Evolutionary conservation across 78 protist species (phyloP).

Genomic region (Dictyostelium intermedium): DNA sequence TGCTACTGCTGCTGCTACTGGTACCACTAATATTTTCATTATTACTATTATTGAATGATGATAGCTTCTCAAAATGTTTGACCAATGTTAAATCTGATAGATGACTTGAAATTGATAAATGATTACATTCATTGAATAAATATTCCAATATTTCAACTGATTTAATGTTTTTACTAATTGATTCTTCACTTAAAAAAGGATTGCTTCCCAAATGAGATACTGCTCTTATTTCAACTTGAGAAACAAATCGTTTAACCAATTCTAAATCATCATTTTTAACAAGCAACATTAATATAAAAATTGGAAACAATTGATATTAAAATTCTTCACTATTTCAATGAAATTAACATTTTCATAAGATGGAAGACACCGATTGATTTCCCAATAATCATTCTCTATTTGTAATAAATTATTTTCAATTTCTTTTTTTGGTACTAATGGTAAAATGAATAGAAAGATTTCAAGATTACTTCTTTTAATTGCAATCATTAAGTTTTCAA

Average conservation of each 20-base stretch:
- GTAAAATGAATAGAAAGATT: neutral
- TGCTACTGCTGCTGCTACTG: too few species aligned
- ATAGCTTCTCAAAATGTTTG: too few species aligned
- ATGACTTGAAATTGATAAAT: neutral
- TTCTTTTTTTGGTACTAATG: neutral
- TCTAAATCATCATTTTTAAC: neutral
- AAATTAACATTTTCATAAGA: too few species aligned
- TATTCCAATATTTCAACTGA: neutral
- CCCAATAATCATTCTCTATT: too few species aligned
- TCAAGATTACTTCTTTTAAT: neutral
- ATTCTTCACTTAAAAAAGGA: neutral
- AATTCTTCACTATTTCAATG: too few species aligned
- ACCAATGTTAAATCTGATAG: neutral
- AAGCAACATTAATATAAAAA: neutral
- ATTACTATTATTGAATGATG: too few species aligned
- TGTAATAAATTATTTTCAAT: neutral
- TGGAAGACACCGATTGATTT: too few species aligned
- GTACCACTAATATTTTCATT: too few species aligned
- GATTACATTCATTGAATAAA: neutral
- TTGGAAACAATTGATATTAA: neutral
- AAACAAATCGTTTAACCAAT: neutral
- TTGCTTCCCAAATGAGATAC: too few species aligned
- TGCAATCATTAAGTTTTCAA: neutral
- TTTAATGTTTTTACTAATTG: neutral
- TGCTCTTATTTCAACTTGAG: neutral